Evolutionary conservation across 441 rosid genomes (phyloP), one percentile per base, ranked within the genome.

Genomic region (Populus hybrid): DNA sequence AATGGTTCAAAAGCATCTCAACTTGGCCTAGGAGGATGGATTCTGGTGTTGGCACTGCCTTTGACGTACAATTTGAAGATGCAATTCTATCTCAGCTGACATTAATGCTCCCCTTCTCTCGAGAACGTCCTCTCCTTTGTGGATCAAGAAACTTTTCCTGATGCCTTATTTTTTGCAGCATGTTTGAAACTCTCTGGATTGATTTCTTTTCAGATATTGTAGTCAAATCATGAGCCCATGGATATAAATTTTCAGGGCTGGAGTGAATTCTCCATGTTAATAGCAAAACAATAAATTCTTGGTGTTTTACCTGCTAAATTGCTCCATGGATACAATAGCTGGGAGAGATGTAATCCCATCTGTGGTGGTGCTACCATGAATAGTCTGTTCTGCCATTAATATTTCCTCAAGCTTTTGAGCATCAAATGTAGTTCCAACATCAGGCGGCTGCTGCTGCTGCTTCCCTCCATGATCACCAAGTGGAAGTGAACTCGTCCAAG

Each of bases 271-370:
- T 46, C 57, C 57, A 46, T 46, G 2, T 14, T 46, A 46, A 46
- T 46, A 46, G 57, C 57, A 46, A 14, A 46, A 46, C 57, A 46
- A 46, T 46, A 46, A 1, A 20, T 46, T 46, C 57, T 46, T 46
- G 20, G 57, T 46, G 57, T 73, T 87, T 73, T 87, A 94, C 99
- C 99, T 93, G 89, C 99, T 91, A 88, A 94, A 96, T 83, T 96
- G 98, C 84, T 94, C 98, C 59, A 96, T 90, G 69, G 98, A 93
- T 73, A 92, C 85, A 28, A 89, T 83, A 78, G 98, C 97, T 77
- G 94, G 92, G 70, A 86, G 77, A 8, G 98, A 94, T 72, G 91
- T 91, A 81, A 77, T 63, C 65, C 98, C 95, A 63, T 85, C 86
- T 0, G 6, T 14, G 57, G 89, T 87, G 11, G 90, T 93, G 76